phyloP scores from a whole-genome alignment of 257 asterid genomes.

The Gynochthodes officinalis region DNA sequence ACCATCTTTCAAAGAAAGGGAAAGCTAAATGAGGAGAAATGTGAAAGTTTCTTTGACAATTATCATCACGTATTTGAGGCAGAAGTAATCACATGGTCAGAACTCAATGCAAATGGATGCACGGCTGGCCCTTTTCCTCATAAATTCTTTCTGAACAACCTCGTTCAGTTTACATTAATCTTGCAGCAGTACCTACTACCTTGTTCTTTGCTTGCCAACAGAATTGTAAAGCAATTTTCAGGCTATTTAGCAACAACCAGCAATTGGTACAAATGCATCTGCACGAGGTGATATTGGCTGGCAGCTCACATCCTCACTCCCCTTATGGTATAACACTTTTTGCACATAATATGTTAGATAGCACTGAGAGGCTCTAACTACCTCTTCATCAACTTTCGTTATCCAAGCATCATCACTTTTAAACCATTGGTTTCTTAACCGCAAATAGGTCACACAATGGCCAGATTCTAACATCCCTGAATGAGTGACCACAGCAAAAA shows the following conservation, averaged over 20 bases:
- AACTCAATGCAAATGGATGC: background rate
- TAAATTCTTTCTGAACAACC: background rate
- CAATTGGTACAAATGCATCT: slow-evolving; percentile 60
- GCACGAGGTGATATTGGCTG: slow-evolving; percentile 44
- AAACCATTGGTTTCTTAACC: slow-evolving; percentile 61
- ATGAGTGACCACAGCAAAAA: slow-evolving; percentile 76
- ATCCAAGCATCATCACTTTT: slow-evolving; percentile 83
- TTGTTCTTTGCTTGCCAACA: background rate
- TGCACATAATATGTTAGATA: slow-evolving; percentile 62
- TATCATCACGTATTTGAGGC: background rate
- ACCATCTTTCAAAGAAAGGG: slow-evolving; percentile 1
- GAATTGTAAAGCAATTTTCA: background rate
- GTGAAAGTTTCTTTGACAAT: background rate
- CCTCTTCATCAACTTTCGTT: slow-evolving; percentile 62
- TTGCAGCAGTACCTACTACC: no score
- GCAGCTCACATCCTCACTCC: slow-evolving; percentile 56
- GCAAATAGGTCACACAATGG: slow-evolving; percentile 59
- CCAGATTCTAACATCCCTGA: slow-evolving; percentile 78
- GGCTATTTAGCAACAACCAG: slow-evolving; percentile 57
- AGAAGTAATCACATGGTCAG: background rate
- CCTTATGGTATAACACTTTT: slow-evolving; percentile 42
- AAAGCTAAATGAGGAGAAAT: no score
- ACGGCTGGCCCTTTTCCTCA: background rate
- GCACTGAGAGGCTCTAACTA: slow-evolving; percentile 61
- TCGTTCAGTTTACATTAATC: background rate